Evolutionary conservation across 1,139 yeast species (phyloP).

Genomic region (Suhomyces bokatorum): DNA sequence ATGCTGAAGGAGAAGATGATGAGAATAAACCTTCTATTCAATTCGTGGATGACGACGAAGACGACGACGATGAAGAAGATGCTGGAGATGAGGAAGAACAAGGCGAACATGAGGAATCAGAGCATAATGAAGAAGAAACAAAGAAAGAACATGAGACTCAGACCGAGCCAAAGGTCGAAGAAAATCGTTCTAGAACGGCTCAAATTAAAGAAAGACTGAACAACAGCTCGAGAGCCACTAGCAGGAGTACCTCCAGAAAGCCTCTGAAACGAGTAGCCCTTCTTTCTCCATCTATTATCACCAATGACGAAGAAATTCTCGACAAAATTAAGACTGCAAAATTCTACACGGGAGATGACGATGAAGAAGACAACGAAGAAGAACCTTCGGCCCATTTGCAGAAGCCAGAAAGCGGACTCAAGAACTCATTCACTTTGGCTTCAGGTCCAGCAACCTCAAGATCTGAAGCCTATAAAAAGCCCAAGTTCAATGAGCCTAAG

Average conservation of each 20-base stretch:
- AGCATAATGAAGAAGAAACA: slow-evolving; percentile 7
- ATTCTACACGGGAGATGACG: slow-evolving; percentile 35
- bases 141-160: neutral
- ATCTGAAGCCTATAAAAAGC: slow-evolving; percentile 13
- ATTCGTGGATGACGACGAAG: slow-evolving; percentile 27
- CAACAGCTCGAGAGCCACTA: slow-evolving; percentile 1
- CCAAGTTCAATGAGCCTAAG: neutral
- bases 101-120: slow-evolving; percentile 13
- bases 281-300: slow-evolving; percentile 36
- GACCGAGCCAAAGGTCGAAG: neutral
- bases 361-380: slow-evolving; percentile 14
- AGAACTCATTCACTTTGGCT: slow-evolving; percentile 5
- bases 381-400: neutral
- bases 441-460: slow-evolving; percentile 11
- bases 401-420: neutral
- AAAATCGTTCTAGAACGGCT: neutral
- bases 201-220: neutral
- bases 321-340: slow-evolving; percentile 40
- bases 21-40: slow-evolving; percentile 30
- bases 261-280: slow-evolving; percentile 6
- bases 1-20: slow-evolving; percentile 18
- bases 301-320: slow-evolving; percentile 41
- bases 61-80: slow-evolving; percentile 14
- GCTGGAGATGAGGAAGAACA: slow-evolving; percentile 17
- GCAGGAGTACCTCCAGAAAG: slow-evolving; percentile 4